A percentile compares a stretch with the other conserved stretches of the same genome.
Conservation (phyloP, 1,284 basidiomycete species). For the Xerocomus minutiporus region DNA sequence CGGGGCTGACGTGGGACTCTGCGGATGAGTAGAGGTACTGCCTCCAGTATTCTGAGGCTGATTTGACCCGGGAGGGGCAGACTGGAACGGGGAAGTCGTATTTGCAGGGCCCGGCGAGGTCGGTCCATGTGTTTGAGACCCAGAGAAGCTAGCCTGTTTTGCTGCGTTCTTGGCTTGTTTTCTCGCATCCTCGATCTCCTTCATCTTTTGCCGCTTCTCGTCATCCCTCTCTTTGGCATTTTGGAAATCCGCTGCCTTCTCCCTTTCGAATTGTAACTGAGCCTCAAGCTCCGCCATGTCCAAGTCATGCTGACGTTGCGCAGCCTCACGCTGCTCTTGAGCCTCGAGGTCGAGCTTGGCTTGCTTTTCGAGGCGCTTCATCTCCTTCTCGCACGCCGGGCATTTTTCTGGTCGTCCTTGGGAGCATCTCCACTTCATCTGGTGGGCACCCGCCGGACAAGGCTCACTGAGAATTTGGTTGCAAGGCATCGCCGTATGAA, state of each 20-base stretch:
- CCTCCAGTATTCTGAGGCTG: slow-evolving; percentile 3
- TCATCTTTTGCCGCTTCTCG: slow-evolving; percentile 31
- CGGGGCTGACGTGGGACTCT: background rate
- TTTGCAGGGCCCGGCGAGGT: background rate
- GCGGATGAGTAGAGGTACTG: background rate
- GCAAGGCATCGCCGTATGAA: slow-evolving; percentile 47
- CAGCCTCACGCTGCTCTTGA: slow-evolving; percentile 32
- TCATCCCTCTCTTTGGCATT: slow-evolving; percentile 27
- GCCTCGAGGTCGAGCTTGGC: slow-evolving; percentile 26
- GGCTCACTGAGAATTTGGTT: slow-evolving; percentile 30
- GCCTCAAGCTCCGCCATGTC: slow-evolving; percentile 32
- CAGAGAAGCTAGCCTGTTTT: background rate
- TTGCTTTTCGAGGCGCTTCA: slow-evolving; percentile 28
- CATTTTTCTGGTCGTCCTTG: slow-evolving; percentile 29
- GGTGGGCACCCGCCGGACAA: slow-evolving; percentile 9
- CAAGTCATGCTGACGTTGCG: slow-evolving; percentile 28
- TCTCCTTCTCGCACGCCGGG: slow-evolving; percentile 30
- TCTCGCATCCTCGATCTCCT: slow-evolving; percentile 31
- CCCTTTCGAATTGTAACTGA: slow-evolving; percentile 23
- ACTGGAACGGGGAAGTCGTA: slow-evolving; percentile 14
- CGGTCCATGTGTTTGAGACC: background rate
- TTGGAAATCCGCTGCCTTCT: slow-evolving; percentile 24
- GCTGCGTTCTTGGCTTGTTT: slow-evolving; percentile 16
- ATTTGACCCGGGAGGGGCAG: slow-evolving; percentile 14
- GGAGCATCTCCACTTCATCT: slow-evolving; percentile 33